phyloP scores from a whole-genome alignment of 768 basidiomycete genomes.

The Lentinula boryana region DNA sequence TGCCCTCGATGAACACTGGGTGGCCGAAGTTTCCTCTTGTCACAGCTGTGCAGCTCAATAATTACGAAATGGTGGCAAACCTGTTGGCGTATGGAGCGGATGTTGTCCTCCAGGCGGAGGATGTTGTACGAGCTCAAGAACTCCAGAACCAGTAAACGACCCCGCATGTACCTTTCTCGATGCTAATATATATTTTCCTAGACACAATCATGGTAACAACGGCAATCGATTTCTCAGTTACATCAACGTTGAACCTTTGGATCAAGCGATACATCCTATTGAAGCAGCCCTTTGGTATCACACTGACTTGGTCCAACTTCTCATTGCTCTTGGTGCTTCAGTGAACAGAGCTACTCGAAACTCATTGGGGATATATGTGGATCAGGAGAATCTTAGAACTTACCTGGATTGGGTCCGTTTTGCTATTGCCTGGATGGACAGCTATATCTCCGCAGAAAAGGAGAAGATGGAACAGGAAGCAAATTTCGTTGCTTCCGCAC shows the following conservation, averaged over 20 bases:
- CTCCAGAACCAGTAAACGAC: background rate
- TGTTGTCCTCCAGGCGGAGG: conserved; percentile 25
- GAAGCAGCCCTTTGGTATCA: conserved; percentile 29
- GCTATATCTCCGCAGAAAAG: conserved; percentile 15
- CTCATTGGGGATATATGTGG: conserved; percentile 14
- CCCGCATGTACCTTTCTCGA: background rate
- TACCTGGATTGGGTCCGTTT: conserved; percentile 34
- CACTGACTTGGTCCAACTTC: conserved; percentile 32
- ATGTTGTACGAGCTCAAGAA: conserved; percentile 24
- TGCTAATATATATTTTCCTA: background rate
- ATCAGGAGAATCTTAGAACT: conserved; percentile 16
- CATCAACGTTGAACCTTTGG: conserved; percentile 17
- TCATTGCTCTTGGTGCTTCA: conserved; percentile 31
- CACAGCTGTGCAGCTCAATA: conserved; percentile 25
- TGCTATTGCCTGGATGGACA: conserved; percentile 18
- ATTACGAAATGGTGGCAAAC: conserved; percentile 29
- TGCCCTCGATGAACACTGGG: conserved; percentile 21
- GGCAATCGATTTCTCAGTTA: background rate
- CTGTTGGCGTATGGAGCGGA: conserved; percentile 38
- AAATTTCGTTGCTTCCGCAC: background rate
- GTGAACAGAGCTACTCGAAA: conserved; percentile 25
- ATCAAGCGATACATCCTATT: conserved; percentile 24
- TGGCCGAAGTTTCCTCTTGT: conserved; percentile 26
- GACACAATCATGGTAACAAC: background rate
- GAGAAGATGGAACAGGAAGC: conserved; percentile 8